phyloP scores from a whole-genome alignment of 176 grass and related monocot species.

The Bolboschoenus planiculmis region DNA sequence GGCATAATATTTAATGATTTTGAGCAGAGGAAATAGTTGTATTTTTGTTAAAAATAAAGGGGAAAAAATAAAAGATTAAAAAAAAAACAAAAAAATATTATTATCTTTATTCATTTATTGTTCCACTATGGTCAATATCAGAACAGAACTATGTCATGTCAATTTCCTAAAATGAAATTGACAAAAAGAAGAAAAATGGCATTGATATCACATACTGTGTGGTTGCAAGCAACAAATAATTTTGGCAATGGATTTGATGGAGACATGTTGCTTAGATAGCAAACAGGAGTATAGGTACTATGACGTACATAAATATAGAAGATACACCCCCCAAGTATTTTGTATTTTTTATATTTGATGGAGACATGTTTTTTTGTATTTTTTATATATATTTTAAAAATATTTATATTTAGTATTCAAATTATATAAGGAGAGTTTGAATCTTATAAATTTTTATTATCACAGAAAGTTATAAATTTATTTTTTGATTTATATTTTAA shows the following conservation, averaged over 20 bases:
- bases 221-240: background rate
- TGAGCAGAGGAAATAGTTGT: background rate
- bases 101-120: background rate
- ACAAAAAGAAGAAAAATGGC: background rate
- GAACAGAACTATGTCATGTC: background rate
- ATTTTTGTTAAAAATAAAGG: background rate
- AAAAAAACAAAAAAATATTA: background rate
- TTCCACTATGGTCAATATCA: background rate
- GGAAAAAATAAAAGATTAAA: background rate
- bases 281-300: background rate
- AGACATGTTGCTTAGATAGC: background rate
- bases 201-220: background rate
- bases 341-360: too few species aligned
- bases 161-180: background rate
- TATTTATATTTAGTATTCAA: too few species aligned
- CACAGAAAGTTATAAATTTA: too few species aligned
- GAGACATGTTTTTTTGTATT: too few species aligned
- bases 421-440: too few species aligned
- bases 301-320: too few species aligned
- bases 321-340: too few species aligned
- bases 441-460: too few species aligned
- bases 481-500: too few species aligned
- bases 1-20: background rate
- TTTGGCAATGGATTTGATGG: background rate
- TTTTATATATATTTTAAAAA: too few species aligned